A percentile compares a stretch with the other conserved stretches of the same genome.
Evolutionary conservation across 805 yeast species (phyloP).

Genomic region (Cyberlindnera galapagoensis): DNA sequence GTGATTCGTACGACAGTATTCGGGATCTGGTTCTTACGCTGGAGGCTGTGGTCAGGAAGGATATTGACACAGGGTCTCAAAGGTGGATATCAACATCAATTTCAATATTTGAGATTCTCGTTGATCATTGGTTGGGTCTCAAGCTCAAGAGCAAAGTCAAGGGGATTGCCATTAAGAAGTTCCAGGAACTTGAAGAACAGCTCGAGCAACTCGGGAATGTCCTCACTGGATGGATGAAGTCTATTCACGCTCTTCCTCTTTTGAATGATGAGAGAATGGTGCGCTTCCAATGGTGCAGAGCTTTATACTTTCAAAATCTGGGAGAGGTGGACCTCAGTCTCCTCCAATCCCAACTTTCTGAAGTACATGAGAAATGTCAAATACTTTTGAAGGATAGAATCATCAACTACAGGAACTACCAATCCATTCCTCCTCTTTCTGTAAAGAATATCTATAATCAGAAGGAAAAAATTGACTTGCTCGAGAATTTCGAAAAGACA

Average conservation of each 20-base stretch:
- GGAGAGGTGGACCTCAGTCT: slow-evolving; percentile 29
- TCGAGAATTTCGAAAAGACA: slow-evolving; percentile 50
- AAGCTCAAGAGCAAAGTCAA: slow-evolving; percentile 18
- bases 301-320: slow-evolving; percentile 37
- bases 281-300: slow-evolving; percentile 43
- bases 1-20: slow-evolving; percentile 5
- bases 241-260: slow-evolving; percentile 11
- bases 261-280: slow-evolving; percentile 13
- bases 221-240: slow-evolving; percentile 41
- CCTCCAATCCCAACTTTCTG: slow-evolving; percentile 22
- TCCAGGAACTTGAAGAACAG: slow-evolving; percentile 26
- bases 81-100: slow-evolving; percentile 21
- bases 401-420: slow-evolving; percentile 50
- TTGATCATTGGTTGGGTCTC: slow-evolving; percentile 34
- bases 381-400: slow-evolving; percentile 9
- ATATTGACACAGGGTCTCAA: background rate
- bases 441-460: slow-evolving; percentile 47
- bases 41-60: background rate
- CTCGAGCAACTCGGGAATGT: slow-evolving; percentile 36
- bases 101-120: slow-evolving; percentile 39
- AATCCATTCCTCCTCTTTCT: slow-evolving; percentile 51
- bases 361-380: slow-evolving; percentile 18
- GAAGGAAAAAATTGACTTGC: slow-evolving; percentile 63
- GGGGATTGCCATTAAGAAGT: slow-evolving; percentile 21
- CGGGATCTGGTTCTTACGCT: slow-evolving; percentile 10